Evolutionary conservation across 805 yeast genomes (phyloP).

Genomic region (Candida ulmi): DNA sequence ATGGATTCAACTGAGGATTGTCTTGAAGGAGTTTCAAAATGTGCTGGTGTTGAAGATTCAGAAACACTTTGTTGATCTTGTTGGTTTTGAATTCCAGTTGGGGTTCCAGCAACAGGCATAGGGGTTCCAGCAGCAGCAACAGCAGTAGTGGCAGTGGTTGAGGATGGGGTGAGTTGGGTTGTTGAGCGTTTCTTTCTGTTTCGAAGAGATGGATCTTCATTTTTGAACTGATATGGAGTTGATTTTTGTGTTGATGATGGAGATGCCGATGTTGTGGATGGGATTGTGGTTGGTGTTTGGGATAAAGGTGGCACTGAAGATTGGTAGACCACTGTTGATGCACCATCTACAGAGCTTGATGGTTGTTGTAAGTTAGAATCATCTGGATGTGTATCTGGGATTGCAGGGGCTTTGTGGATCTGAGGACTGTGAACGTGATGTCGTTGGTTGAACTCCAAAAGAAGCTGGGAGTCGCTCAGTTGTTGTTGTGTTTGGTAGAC

Average conservation of each 20-base stretch:
- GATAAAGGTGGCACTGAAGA: too few species aligned
- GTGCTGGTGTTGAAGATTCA: neutral
- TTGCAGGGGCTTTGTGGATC: neutral
- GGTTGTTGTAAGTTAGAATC: neutral
- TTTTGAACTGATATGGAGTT: neutral
- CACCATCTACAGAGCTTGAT: neutral
- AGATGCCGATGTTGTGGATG: neutral
- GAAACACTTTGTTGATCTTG: neutral
- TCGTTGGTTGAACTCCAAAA: constrained; percentile 19
- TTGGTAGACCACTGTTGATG: neutral
- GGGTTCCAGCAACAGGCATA: neutral
- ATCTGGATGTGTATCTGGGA: constrained; percentile 1
- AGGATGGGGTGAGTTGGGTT: neutral
- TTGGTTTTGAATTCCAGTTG: neutral
- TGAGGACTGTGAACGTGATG: constrained; percentile 2
- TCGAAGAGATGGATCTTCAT: neutral
- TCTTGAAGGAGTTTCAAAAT: neutral
- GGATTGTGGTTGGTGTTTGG: too few species aligned
- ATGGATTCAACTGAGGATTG: constrained; percentile 3
- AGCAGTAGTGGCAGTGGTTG: too few species aligned
- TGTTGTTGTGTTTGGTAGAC: constrained; percentile 23
- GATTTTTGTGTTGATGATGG: neutral
- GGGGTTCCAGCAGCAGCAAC: too few species aligned
- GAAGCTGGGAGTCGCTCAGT: constrained; percentile 22
- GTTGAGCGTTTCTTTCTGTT: neutral